These are phyloP conservation scores for Lichtheimia corymbifera DNA, from an alignment of 371 early-diverging fungal genomes.

Conservation along the genomic window DNA sequence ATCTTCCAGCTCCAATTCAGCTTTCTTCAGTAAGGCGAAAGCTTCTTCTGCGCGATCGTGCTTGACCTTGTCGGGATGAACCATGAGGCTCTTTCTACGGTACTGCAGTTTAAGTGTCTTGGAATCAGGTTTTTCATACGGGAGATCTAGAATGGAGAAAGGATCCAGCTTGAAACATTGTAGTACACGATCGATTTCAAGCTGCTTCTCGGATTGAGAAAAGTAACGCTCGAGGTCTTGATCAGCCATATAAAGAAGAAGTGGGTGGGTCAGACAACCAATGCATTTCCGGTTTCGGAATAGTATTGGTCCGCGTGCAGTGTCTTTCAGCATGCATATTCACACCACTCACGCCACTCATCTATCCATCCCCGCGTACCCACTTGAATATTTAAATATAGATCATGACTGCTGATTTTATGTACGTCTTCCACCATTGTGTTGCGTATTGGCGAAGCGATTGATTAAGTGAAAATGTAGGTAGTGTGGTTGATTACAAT, in stretches of 20 bases:
- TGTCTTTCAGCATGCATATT: no score
- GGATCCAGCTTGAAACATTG: constrained; percentile 76
- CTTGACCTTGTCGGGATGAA: constrained; percentile 88
- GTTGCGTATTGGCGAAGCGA: no score
- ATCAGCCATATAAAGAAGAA: constrained; percentile 22
- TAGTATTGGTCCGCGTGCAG: no score
- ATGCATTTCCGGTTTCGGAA: no score
- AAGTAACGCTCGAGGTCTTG: constrained; percentile 67
- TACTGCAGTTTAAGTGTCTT: constrained; percentile 74
- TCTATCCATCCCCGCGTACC: no score
- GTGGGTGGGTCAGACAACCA: background rate
- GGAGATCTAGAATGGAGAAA: constrained; percentile 79
- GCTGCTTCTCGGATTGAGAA: constrained; percentile 69
- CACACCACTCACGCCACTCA: no score
- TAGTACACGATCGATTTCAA: constrained; percentile 88
- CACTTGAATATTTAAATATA: no score
- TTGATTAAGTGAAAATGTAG: no score
- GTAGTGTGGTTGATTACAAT: no score
- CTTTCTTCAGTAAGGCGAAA: constrained; percentile 84
- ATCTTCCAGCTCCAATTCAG: constrained; percentile 77
- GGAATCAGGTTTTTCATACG: constrained; percentile 52
- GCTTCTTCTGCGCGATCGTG: constrained; percentile 82
- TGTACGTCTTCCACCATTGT: no score
- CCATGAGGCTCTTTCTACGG: constrained; percentile 83
- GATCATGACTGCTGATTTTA: no score